These are phyloP conservation scores for Aaosphaeria pasadenensis DNA, from an alignment of 2,329 filamentous ascomycete genomes.

Conservation along the genomic window DNA sequence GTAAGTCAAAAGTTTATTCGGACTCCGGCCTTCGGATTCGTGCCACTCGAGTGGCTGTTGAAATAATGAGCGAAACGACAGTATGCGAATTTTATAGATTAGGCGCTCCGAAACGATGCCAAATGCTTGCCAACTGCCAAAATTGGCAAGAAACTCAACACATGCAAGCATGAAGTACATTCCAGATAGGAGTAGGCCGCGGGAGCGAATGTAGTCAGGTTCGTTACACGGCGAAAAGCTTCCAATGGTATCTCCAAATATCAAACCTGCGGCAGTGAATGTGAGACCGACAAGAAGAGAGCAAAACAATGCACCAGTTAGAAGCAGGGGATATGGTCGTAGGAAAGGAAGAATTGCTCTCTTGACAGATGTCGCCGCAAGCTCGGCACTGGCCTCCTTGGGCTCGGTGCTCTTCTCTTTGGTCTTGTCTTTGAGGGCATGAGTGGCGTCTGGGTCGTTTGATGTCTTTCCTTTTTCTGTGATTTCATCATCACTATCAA, in stretches of 20 bases:
- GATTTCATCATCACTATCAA: conserved; percentile 18
- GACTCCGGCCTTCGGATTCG: conserved; percentile 61
- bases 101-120: conserved; percentile 62
- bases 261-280: conserved; percentile 56
- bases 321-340: conserved; percentile 43
- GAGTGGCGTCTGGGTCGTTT: conserved; percentile 1
- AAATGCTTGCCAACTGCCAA: conserved; percentile 57
- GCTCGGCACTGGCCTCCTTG: conserved; percentile 6
- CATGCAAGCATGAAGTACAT: conserved; percentile 61
- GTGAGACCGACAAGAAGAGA: conserved; percentile 55
- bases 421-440: background rate
- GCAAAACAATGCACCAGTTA: conserved; percentile 50
- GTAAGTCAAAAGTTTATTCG: conserved; percentile 60
- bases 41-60: conserved; percentile 70
- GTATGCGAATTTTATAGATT: conserved; percentile 60
- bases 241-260: conserved; percentile 62
- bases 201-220: conserved; percentile 46
- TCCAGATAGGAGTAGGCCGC: conserved; percentile 54
- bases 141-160: conserved; percentile 60
- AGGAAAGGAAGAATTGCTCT: conserved; percentile 37
- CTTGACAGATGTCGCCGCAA: conserved; percentile 22
- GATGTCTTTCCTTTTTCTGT: conserved; percentile 16
- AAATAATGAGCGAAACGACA: conserved; percentile 64
- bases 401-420: background rate
- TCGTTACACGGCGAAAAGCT: conserved; percentile 54